Conservation (phyloP, 371 early-diverging fungal genomes). For the Mortierella sp. region DNA sequence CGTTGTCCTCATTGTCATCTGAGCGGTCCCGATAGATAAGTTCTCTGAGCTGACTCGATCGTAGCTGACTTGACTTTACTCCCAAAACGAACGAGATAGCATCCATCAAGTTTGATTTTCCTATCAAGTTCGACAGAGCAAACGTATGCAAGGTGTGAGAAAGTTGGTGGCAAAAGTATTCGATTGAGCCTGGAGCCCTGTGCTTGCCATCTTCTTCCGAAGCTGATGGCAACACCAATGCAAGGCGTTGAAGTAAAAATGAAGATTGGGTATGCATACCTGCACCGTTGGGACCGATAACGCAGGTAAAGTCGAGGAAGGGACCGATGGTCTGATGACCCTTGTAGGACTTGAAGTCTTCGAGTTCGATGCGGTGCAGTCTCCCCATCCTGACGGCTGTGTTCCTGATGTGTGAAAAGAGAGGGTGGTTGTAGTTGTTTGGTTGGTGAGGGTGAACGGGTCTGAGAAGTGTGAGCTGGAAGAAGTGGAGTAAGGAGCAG, state of each 20-base stretch:
- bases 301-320: slow-evolving; percentile 96
- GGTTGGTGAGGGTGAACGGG: neutral
- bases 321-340: slow-evolving; percentile 96
- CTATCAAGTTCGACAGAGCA: slow-evolving; percentile 52
- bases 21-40: slow-evolving; percentile 88
- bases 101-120: slow-evolving; percentile 99
- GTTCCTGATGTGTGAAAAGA: neutral
- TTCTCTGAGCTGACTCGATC: slow-evolving; percentile 90
- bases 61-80: slow-evolving; percentile 88
- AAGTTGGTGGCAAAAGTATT: slow-evolving; percentile 38
- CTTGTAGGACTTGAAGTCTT: slow-evolving; percentile 99
- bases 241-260: neutral
- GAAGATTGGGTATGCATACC: slow-evolving; percentile 63
- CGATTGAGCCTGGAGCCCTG: neutral
- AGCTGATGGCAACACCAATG: neutral
- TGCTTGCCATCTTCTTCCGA: neutral
- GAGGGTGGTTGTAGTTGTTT: neutral
- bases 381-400: slow-evolving; percentile 72
- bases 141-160: neutral
- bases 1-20: slow-evolving; percentile 27
- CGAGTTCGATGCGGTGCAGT: slow-evolving; percentile 93
- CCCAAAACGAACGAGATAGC: slow-evolving; percentile 99
- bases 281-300: slow-evolving; percentile 99
- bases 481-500: neutral
- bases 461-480: neutral